Percentiles rank a stretch among this genome's conserved stretches.
phyloP scores from a whole-genome alignment of 495 filamentous ascomycete species.

The Astrothelium subdiscretum region DNA sequence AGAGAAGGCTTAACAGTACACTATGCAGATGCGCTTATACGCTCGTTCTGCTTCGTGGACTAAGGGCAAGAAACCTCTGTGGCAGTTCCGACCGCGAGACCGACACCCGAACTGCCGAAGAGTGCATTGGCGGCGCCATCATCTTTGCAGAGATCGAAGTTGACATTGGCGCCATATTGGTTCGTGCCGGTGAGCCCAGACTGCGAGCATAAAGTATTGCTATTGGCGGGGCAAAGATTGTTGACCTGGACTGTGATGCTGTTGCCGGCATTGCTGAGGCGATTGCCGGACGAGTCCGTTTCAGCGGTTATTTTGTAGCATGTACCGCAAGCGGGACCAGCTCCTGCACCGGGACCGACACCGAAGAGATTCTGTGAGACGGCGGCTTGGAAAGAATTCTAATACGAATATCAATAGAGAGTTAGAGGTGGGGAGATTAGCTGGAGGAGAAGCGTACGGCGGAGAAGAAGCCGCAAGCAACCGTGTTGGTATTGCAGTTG shows the following conservation, averaged over 20 bases:
- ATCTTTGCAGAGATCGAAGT: conserved; percentile 33
- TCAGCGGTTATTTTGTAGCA: conserved; percentile 24
- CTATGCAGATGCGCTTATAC: too few relatives aligned
- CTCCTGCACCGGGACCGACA: conserved; percentile 25
- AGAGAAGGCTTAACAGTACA: too few relatives aligned
- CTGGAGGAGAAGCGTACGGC: conserved; percentile 3
- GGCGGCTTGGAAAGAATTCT: conserved; percentile 16
- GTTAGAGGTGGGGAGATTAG: neutral
- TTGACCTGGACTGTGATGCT: conserved; percentile 26
- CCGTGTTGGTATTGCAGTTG: conserved; percentile 15
- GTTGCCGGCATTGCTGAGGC: conserved; percentile 15
- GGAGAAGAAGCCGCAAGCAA: conserved; percentile 18
- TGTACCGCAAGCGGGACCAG: conserved; percentile 27
- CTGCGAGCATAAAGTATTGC: conserved; percentile 28
- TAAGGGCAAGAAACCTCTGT: conserved; percentile 22
- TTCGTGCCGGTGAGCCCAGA: conserved; percentile 18
- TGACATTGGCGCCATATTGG: conserved; percentile 26
- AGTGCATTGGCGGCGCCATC: conserved; percentile 23
- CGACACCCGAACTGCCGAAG: conserved; percentile 24
- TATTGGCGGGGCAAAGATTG: conserved; percentile 27
- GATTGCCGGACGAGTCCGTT: conserved; percentile 19
- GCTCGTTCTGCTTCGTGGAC: too few relatives aligned
- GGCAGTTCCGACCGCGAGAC: conserved; percentile 22
- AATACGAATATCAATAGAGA: neutral
- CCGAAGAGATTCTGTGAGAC: conserved; percentile 30